These are phyloP conservation scores for Hura crepitans DNA, from an alignment of 441 rosid species.

Conservation along the genomic window DNA sequence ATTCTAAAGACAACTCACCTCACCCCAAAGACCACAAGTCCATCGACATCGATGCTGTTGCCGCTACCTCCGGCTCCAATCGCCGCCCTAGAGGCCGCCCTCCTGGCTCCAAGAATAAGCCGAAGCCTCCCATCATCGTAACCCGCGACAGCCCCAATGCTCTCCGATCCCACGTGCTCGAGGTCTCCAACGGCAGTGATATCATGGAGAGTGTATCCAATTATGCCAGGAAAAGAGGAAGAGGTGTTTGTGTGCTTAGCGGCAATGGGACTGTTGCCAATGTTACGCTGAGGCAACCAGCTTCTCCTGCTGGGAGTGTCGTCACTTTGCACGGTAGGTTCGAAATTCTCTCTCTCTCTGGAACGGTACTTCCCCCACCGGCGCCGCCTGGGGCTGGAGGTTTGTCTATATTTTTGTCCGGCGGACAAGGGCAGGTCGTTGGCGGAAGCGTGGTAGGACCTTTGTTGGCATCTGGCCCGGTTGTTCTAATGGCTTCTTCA, in stretches of 20 bases:
- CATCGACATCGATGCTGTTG: conserved; percentile 32
- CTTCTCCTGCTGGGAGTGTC: conserved; percentile 50
- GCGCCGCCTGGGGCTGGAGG: conserved; percentile 71
- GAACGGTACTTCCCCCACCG: conserved; percentile 75
- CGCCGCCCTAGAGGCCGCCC: conserved; percentile 80
- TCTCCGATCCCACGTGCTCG: conserved; percentile 70
- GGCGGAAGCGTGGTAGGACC: conserved; percentile 65
- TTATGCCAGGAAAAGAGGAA: conserved; percentile 58
- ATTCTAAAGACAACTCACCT: conserved; percentile 33
- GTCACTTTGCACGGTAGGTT: conserved; percentile 73
- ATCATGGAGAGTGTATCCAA: conserved; percentile 51
- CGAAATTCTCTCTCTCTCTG: conserved; percentile 67
- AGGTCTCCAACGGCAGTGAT: conserved; percentile 54
- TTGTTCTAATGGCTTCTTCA: conserved; percentile 56
- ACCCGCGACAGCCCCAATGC: conserved; percentile 71
- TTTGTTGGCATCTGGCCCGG: conserved; percentile 46
- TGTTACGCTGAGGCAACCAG: conserved; percentile 62
- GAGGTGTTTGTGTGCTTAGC: conserved; percentile 62
- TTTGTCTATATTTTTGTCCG: conserved; percentile 49
- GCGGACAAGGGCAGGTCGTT: conserved; percentile 60
- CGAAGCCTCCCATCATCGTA: conserved; percentile 64
- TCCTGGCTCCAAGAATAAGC: conserved; percentile 68
- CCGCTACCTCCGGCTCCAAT: conserved; percentile 34
- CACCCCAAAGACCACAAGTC: too few relatives aligned
- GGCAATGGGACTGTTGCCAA: conserved; percentile 62